Evolutionary conservation across 2,329 filamentous ascomycete species (phyloP), one percentile per base, ranked within the genome.

Genomic region (Arthrobotrys megalospora): DNA sequence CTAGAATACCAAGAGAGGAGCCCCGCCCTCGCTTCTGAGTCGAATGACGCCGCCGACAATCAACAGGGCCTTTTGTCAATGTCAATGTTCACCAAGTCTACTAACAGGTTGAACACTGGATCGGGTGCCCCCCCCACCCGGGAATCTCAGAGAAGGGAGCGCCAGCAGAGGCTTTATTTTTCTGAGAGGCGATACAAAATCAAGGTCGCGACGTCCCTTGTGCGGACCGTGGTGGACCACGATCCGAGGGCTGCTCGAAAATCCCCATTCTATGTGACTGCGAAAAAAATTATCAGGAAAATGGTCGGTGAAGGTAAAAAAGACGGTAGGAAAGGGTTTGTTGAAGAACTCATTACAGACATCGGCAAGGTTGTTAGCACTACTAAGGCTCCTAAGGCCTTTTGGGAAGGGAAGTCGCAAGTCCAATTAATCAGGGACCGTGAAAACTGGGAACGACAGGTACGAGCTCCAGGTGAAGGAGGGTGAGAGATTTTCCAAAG

Each of bases 1-100:
- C 85, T 96, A 53, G 96, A 98, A 87, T 92, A 92, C 87, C 95
- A 98, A 85, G 89, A 89, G 80, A 90, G 93, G 41, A 87, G 93
- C n/a, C 87, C 89, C n/a, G 87, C 88, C 53, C 68, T 43, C 81
- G 83, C 36, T 76, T 81, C 34, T 84, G 85, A 62, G 85, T 85
- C 80, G 82, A 85, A 45, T 89, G 87, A 87, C 82, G 86, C 77
- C 83, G 85, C 45, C 82, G 85, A 43, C 84, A 86, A 64, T 84
- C 85, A 10, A 85, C 89, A 24, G 86, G 87, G 38, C 5, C 52
- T 69, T 16, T 19, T 70, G 1, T 34, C 66, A 21, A 60, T 66
- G 60, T 77, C 72, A 2, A 77, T 77, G 72, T 77, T 72, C 45
- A 38, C 66, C n/a, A 77, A 32, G 53, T 72, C 64, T 73, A 72